Evolutionary conservation across 495 filamentous ascomycete species (phyloP).

Genomic region (Sabuloglossum arenarium): DNA sequence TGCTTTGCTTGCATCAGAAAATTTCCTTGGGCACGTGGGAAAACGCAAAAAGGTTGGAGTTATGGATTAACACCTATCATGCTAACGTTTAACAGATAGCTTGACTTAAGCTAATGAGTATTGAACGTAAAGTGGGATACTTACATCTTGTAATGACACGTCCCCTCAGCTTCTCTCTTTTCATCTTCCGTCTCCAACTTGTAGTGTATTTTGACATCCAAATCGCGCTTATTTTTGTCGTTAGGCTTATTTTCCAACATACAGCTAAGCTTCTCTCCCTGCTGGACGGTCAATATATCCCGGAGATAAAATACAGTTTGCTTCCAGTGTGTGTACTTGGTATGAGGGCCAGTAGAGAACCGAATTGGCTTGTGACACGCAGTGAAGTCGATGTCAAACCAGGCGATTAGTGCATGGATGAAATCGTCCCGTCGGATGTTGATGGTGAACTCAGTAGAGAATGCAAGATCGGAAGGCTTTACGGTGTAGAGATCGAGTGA

Average conservation of each 20-base stretch:
- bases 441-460: slow-evolving; percentile 51
- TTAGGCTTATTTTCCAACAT: slow-evolving; percentile 45
- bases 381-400: slow-evolving; percentile 97
- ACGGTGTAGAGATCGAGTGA: slow-evolving; percentile 70
- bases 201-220: slow-evolving; percentile 82
- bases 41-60: too few relatives aligned
- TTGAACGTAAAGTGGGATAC: slow-evolving; percentile 9
- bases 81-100: too few relatives aligned
- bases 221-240: slow-evolving; percentile 78
- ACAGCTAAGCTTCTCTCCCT: slow-evolving; percentile 37
- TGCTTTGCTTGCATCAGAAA: too few relatives aligned
- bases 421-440: slow-evolving; percentile 62
- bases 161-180: slow-evolving; percentile 42
- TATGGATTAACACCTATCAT: too few relatives aligned
- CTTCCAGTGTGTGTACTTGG: slow-evolving; percentile 29
- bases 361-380: slow-evolving; percentile 46
- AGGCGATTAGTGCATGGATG: slow-evolving; percentile 86
- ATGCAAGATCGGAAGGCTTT: slow-evolving; percentile 50
- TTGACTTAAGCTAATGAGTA: too few relatives aligned
- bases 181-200: slow-evolving; percentile 52
- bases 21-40: too few relatives aligned
- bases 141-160: slow-evolving; percentile 79
- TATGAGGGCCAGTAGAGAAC: slow-evolving; percentile 26
- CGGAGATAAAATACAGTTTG: slow-evolving; percentile 26
- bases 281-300: slow-evolving; percentile 48